Conservation (phyloP, 2,329 filamentous ascomycete genomes). For the Tolypocladium nubicola region DNA sequence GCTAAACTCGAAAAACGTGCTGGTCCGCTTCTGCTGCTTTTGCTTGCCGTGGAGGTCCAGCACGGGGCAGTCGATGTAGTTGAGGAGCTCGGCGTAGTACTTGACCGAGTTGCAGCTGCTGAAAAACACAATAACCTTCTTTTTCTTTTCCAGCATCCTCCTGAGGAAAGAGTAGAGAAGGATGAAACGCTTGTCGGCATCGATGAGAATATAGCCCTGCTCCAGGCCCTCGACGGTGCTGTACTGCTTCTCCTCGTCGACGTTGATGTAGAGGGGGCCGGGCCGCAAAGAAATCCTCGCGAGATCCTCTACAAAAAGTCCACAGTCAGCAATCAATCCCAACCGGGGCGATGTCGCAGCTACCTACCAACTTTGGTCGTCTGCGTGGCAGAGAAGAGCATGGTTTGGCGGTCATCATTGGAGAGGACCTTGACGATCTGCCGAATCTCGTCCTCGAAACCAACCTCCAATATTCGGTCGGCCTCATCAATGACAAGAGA, state of each 20-base stretch:
- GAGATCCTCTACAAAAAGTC: constrained; percentile 56
- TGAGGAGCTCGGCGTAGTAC: constrained; percentile 90
- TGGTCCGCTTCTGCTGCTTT: constrained; percentile 98
- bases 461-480: constrained; percentile 90
- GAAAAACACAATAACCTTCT: constrained; percentile 97
- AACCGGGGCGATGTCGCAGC: not conserved
- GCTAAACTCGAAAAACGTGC: constrained; percentile 93
- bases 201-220: constrained; percentile 91
- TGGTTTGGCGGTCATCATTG: constrained; percentile 78
- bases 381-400: constrained; percentile 98
- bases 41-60: constrained; percentile 87
- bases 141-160: constrained; percentile 65
- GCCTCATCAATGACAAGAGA: constrained; percentile 93
- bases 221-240: constrained; percentile 89
- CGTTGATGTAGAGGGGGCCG: constrained; percentile 92
- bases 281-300: constrained; percentile 86
- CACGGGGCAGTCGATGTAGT: constrained; percentile 92
- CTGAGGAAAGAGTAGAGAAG: constrained; percentile 92
- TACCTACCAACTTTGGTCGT: constrained; percentile 72
- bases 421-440: constrained; percentile 93
- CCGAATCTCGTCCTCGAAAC: constrained; percentile 97
- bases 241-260: constrained; percentile 80
- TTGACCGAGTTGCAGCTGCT: constrained; percentile 88
- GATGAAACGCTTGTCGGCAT: constrained; percentile 87
- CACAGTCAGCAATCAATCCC: not conserved